Conservation (phyloP, 2,329 filamentous ascomycete species). For the Daldinia sp. region DNA sequence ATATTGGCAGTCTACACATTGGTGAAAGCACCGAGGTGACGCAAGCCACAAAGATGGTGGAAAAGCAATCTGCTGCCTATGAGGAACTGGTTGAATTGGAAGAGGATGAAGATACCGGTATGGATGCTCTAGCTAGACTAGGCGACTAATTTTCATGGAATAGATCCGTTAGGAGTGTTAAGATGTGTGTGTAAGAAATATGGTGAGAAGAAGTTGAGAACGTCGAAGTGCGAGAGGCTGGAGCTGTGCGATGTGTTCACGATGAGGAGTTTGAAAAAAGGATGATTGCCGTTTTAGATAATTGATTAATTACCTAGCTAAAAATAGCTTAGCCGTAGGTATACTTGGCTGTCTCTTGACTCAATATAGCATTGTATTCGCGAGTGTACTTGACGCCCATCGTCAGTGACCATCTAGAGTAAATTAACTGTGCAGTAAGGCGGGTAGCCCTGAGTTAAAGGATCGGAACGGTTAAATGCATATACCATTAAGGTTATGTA, state of each 20-base stretch:
- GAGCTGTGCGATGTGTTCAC: neutral
- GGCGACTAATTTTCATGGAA: neutral
- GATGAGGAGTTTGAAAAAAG: neutral
- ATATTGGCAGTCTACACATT: neutral
- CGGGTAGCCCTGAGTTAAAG: no score
- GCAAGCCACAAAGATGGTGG: constrained; percentile 54
- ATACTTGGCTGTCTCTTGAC: neutral
- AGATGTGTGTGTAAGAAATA: neutral
- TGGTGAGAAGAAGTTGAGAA: neutral
- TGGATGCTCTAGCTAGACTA: constrained; percentile 41
- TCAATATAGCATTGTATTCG: neutral
- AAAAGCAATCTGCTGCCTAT: constrained; percentile 53
- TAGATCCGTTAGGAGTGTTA: neutral
- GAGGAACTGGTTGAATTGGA: constrained; percentile 58
- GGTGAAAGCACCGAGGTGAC: neutral
- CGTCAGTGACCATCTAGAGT: neutral
- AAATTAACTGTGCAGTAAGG: neutral
- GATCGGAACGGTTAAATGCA: neutral
- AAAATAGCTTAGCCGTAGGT: neutral
- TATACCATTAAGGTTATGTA: neutral
- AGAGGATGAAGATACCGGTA: constrained; percentile 56
- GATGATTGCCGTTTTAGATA: neutral
- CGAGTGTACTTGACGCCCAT: neutral
- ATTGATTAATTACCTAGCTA: neutral
- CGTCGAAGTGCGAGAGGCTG: neutral